These are phyloP conservation scores for Hericium rajendrae DNA, from an alignment of 768 basidiomycete species.

Conservation along the genomic window DNA sequence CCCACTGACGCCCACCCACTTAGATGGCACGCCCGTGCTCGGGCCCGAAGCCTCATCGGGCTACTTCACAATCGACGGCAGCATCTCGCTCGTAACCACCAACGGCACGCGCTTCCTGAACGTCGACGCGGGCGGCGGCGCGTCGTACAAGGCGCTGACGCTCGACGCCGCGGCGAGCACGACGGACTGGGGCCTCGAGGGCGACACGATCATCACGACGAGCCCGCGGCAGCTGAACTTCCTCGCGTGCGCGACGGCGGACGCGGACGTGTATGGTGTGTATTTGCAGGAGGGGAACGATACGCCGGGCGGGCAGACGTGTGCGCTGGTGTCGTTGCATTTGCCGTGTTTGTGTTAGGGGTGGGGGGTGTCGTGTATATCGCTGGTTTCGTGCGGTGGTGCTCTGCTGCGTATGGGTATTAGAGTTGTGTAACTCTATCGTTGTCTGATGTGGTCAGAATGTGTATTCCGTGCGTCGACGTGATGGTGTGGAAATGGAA, in stretches of 20 bases:
- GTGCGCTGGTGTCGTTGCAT: slow-evolving; percentile 22
- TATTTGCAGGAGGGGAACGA: slow-evolving; percentile 45
- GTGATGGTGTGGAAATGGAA: too few relatives aligned
- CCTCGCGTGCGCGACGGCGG: slow-evolving; percentile 38
- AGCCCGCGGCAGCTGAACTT: slow-evolving; percentile 44
- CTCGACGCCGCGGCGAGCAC: slow-evolving; percentile 38
- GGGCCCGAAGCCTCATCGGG: slow-evolving; percentile 44
- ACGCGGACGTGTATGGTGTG: slow-evolving; percentile 32
- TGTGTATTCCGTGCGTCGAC: too few relatives aligned
- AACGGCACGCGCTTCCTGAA: slow-evolving; percentile 40
- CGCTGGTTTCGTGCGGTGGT: too few relatives aligned
- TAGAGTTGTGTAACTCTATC: too few relatives aligned
- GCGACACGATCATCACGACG: slow-evolving; percentile 50
- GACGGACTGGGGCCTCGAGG: slow-evolving; percentile 47
- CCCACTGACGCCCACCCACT: too few relatives aligned
- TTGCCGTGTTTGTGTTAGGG: slow-evolving; percentile 23
- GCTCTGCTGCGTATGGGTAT: too few relatives aligned
- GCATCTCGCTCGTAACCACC: slow-evolving; percentile 35
- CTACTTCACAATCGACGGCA: slow-evolving; percentile 38
- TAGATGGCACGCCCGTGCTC: slow-evolving; percentile 38
- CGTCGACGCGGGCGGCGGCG: slow-evolving; percentile 30
- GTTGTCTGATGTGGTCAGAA: too few relatives aligned
- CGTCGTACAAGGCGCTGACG: slow-evolving; percentile 40
- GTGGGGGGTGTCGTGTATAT: too few relatives aligned
- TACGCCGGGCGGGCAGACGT: slow-evolving; percentile 24